A percentile compares a stretch with the other conserved stretches of the same genome.
phyloP scores from a whole-genome alignment of 257 asterid species.

The Nicotiana benthamiana region DNA sequence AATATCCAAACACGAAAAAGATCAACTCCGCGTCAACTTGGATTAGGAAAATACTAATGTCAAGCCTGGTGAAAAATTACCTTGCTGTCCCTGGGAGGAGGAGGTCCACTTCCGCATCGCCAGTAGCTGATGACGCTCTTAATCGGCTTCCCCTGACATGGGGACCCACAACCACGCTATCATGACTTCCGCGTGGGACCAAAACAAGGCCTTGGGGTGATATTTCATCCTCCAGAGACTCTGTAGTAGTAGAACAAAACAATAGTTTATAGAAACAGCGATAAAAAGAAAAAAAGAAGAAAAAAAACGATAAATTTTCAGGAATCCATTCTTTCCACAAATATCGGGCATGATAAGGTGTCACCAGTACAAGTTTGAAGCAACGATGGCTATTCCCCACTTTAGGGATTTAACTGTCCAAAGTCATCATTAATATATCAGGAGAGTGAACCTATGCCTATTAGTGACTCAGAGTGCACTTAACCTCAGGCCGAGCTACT shows the following conservation, averaged over 20 bases:
- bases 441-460: not conserved
- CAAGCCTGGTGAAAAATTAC: conserved; percentile 15
- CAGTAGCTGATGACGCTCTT: conserved; percentile 78
- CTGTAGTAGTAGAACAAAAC: conserved; percentile 30
- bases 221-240: conserved; percentile 79
- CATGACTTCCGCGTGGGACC: conserved; percentile 77
- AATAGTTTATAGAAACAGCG: not conserved
- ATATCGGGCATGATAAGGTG: too few relatives aligned
- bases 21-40: not conserved
- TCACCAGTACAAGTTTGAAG: too few relatives aligned
- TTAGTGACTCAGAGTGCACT: not conserved
- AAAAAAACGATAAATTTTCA: not conserved
- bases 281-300: too few relatives aligned
- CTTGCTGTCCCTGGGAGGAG: conserved; percentile 99
- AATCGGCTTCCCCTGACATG: conserved; percentile 90
- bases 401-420: not conserved
- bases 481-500: not conserved
- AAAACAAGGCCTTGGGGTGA: conserved; percentile 88
- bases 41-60: not conserved
- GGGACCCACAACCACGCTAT: conserved; percentile 63
- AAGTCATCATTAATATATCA: too few relatives aligned
- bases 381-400: too few relatives aligned
- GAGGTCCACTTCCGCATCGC: conserved; percentile 92
- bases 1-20: not conserved
- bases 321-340: too few relatives aligned